Evolutionary conservation across 2,329 filamentous ascomycete species (phyloP).

Genomic region (Lecanicillium sp.): DNA sequence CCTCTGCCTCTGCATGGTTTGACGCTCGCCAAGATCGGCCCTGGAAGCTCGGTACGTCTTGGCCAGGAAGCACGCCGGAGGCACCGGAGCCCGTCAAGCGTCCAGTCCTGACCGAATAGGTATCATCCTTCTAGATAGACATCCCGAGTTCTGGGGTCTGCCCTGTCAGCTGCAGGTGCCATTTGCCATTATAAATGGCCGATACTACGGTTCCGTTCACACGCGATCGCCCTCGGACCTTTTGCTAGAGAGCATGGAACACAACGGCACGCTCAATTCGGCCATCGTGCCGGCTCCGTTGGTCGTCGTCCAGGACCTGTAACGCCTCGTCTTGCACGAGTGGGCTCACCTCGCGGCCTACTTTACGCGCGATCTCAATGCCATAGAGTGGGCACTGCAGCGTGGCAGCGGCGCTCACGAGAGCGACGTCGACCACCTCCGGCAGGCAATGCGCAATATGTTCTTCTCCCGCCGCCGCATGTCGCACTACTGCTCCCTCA

Average conservation of each 20-base stretch:
- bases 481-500: conserved; percentile 6
- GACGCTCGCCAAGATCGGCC: conserved; percentile 3
- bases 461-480: conserved; percentile 14
- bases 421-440: conserved; percentile 5
- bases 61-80: no score
- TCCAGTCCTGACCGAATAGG: conserved; percentile 2
- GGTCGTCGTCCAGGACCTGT: conserved; percentile 9
- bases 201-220: conserved; percentile 6
- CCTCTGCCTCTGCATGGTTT: conserved; percentile 13
- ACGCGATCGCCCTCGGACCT: conserved; percentile 7
- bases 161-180: conserved; percentile 5
- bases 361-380: conserved; percentile 14
- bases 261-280: neutral
- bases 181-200: conserved; percentile 8
- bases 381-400: conserved; percentile 15
- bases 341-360: conserved; percentile 13
- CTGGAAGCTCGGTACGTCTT: conserved; percentile 12
- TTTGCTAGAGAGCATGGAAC: conserved; percentile 6
- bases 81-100: neutral
- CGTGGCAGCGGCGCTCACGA: conserved; percentile 7
- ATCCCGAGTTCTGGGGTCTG: conserved; percentile 10
- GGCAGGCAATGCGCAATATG: conserved; percentile 13
- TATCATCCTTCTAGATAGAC: conserved; percentile 9
- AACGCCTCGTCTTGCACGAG: conserved; percentile 8
- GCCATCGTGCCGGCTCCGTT: neutral